Base-by-base conservation (phyloP, 768 basidiomycete species). In the Phylloporus rhodoxanthus region DNA sequence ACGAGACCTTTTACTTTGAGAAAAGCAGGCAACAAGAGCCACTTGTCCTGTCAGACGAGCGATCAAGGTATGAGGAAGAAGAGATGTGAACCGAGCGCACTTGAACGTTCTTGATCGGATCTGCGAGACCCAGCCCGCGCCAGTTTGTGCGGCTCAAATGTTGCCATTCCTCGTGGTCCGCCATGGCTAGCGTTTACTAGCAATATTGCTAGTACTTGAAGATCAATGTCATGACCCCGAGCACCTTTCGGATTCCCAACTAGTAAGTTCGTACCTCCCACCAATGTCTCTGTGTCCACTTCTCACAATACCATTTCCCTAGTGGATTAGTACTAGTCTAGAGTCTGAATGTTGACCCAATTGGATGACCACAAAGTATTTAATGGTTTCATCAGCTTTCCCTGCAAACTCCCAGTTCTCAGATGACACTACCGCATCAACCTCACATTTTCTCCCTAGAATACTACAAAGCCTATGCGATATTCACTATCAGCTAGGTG, bases 1-100 rank as follows among this genome's bases (percentile, higher is more conserved):
- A 99, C 96, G 13, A 99, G 84, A 51, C 96, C 96, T 62, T 99
- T 99, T 53, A 96, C 91, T 70, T 94, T 88, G 45, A 99, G 76
- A 62, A 98, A 99, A 9, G 94, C 95, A 2, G 96, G 96, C 2
- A 99, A 74, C 9, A 99, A 73, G 17, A 96, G 81, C 96, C 96
- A 99, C 83, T 99, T 99, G 66, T 99, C 96, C 94, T 96, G 58
- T 38, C 4, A 15, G 28, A 13, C 43, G 23, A 7, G 13, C 9
- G 44, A 46, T 50, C 29, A 55, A 52, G 47, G 45, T 30, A 21
- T 6, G 28, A 4, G 8, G 21, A 48, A 17, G 53, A 29, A 29
- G 23, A 14, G 21, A 38, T 8, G 43, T 25, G 29, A 37, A 48
- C 26, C 28, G 20, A n/a, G 68, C 82, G 58, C 63, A 91, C 94